A percentile compares a stretch with the other conserved stretches of the same genome.
Evolutionary conservation across 768 basidiomycete species (phyloP).

Genomic region (Hygrocybe punicea): DNA sequence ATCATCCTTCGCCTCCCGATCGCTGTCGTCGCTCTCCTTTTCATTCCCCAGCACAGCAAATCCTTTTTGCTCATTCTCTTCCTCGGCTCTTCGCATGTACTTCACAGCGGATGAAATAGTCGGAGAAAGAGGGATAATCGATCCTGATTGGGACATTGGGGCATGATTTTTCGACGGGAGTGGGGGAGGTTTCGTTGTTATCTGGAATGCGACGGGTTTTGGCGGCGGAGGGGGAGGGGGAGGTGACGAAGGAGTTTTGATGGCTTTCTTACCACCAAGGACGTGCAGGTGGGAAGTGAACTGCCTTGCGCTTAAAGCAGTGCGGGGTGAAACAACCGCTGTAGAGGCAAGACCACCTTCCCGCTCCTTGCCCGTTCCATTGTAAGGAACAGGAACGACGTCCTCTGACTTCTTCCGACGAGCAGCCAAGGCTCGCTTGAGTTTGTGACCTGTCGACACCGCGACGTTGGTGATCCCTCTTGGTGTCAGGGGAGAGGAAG

Average conservation of each 20-base stretch:
- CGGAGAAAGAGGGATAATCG: slow-evolving; percentile 55
- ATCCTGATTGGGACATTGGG: slow-evolving; percentile 45
- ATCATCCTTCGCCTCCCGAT: slow-evolving; percentile 50
- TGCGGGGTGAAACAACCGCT: slow-evolving; percentile 11
- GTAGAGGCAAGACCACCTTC: slow-evolving; percentile 43
- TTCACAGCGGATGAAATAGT: slow-evolving; percentile 57
- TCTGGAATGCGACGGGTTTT: slow-evolving; percentile 9
- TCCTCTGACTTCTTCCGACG: slow-evolving; percentile 60
- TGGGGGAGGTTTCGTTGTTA: neutral
- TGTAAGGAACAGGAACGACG: neutral
- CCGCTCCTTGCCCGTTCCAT: slow-evolving; percentile 15
- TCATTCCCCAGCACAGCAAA: slow-evolving; percentile 1
- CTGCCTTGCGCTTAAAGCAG: neutral
- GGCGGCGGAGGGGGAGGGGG: slow-evolving; percentile 29
- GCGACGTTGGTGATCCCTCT: slow-evolving; percentile 27
- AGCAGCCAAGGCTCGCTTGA: slow-evolving; percentile 57
- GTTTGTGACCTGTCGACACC: slow-evolving; percentile 44
- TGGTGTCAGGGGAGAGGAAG: neutral
- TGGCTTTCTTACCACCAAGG: slow-evolving; percentile 25
- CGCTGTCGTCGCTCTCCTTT: slow-evolving; percentile 15
- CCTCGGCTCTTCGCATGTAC: slow-evolving; percentile 46
- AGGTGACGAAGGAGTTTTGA: slow-evolving; percentile 26
- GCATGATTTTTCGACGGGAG: slow-evolving; percentile 9
- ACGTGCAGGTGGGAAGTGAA: neutral
- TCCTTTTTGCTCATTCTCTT: slow-evolving; percentile 21